phyloP scores from a whole-genome alignment of 2,329 filamentous ascomycete species.

The Zasmidium angulare region DNA sequence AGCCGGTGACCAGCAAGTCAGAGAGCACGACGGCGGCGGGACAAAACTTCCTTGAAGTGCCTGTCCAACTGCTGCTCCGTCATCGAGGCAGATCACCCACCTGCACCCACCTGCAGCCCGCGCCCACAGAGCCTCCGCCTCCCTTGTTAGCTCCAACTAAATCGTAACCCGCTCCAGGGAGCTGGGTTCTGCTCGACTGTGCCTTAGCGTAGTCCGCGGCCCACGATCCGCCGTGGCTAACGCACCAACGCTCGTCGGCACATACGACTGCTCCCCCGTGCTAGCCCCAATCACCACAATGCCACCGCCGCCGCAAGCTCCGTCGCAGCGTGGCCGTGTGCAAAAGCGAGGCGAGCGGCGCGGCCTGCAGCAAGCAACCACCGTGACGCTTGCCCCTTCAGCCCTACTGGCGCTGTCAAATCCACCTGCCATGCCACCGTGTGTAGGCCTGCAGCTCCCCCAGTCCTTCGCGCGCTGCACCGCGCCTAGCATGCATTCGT shows the following conservation, averaged over 20 bases:
- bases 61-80: background rate
- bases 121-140: constrained; percentile 1
- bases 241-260: constrained; percentile 2
- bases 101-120: background rate
- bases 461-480: background rate
- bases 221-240: background rate
- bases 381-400: no score
- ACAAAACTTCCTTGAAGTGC: background rate
- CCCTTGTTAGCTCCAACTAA: constrained; percentile 15
- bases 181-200: constrained; percentile 12
- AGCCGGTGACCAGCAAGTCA: no score
- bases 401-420: background rate
- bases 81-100: background rate
- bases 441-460: background rate
- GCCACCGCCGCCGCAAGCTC: background rate
- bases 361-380: constrained; percentile 1
- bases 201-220: background rate
- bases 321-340: background rate
- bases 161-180: constrained; percentile 18
- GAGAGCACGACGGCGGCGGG: background rate
- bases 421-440: background rate
- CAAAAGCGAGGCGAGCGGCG: constrained; percentile 16
- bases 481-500: background rate
- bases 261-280: constrained; percentile 1
- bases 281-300: background rate